Evolutionary conservation across 2,329 filamentous ascomycete species (phyloP).

Genomic region (Fusarium ambrosium): DNA sequence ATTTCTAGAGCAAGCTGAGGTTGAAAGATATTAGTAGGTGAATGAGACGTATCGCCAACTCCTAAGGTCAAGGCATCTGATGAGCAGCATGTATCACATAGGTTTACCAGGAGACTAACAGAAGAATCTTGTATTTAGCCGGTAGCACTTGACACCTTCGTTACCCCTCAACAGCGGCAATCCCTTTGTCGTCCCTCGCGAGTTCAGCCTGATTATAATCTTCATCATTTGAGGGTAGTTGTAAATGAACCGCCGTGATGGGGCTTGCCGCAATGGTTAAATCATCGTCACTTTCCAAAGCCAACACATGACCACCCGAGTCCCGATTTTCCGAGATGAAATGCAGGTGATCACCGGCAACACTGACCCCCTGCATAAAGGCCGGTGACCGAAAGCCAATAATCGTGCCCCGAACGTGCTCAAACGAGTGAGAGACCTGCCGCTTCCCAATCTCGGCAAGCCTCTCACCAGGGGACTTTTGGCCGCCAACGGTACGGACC

Average conservation of each 20-base stretch:
- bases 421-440: slow-evolving; percentile 23
- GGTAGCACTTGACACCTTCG: background rate
- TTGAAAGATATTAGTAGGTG: background rate
- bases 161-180: slow-evolving; percentile 28
- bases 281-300: slow-evolving; percentile 15
- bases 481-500: slow-evolving; percentile 27
- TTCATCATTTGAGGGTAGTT: slow-evolving; percentile 16
- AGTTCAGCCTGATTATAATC: slow-evolving; percentile 22
- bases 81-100: background rate
- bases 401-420: background rate
- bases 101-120: background rate
- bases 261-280: slow-evolving; percentile 9
- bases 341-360: slow-evolving; percentile 35
- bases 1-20: background rate
- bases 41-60: background rate
- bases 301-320: slow-evolving; percentile 28
- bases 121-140: background rate
- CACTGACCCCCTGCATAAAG: slow-evolving; percentile 35
- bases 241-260: slow-evolving; percentile 15
- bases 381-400: slow-evolving; percentile 29
- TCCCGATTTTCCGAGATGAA: slow-evolving; percentile 12
- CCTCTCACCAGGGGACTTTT: slow-evolving; percentile 21
- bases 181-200: slow-evolving; percentile 16
- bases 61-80: background rate
- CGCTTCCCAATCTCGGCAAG: slow-evolving; percentile 33